A percentile compares a stretch with the other conserved stretches of the same genome.
These are phyloP conservation scores for Cryptococcus hybrid DNA, from an alignment of 1,284 basidiomycete genomes.

Conservation along the genomic window DNA sequence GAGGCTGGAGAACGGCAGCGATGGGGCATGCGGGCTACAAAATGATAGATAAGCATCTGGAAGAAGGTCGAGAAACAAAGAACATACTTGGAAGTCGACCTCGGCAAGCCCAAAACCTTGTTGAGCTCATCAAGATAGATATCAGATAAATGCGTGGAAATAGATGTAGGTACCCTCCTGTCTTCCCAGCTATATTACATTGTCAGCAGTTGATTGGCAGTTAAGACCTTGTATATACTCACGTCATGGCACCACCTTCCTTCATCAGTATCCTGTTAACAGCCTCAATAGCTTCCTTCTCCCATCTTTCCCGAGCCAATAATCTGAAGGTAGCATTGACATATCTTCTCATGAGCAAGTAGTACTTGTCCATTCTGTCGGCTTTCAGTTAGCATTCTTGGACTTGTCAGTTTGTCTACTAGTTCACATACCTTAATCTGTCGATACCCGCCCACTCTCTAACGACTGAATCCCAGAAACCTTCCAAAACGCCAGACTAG, in stretches of 20 bases:
- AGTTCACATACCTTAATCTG: constrained; percentile 64
- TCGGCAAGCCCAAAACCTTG: constrained; percentile 57
- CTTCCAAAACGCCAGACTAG: constrained; percentile 74
- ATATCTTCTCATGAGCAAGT: constrained; percentile 88
- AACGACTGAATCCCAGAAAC: constrained; percentile 87
- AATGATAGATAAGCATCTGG: background rate
- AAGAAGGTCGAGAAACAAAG: background rate
- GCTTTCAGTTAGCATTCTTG: background rate
- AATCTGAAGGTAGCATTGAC: constrained; percentile 81
- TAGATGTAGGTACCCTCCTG: constrained; percentile 68
- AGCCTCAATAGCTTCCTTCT: constrained; percentile 55
- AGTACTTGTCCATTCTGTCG: constrained; percentile 90
- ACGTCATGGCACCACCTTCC: constrained; percentile 76
- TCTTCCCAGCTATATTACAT: constrained; percentile 61
- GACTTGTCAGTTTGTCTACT: too few species aligned
- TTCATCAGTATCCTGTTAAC: constrained; percentile 65
- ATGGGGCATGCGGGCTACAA: constrained; percentile 33
- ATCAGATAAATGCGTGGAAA: constrained; percentile 83
- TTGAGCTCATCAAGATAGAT: constrained; percentile 90
- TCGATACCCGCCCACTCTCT: constrained; percentile 93
- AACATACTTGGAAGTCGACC: constrained; percentile 31
- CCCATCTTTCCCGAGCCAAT: constrained; percentile 70
- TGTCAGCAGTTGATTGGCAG: background rate
- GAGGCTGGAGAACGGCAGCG: constrained; percentile 37
- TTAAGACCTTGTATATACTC: constrained; percentile 26